Percentiles rank a stretch among this genome's conserved stretches.
Evolutionary conservation across 108 stramenopile species (phyloP).

Genomic region (Craspedostauros australis): DNA sequence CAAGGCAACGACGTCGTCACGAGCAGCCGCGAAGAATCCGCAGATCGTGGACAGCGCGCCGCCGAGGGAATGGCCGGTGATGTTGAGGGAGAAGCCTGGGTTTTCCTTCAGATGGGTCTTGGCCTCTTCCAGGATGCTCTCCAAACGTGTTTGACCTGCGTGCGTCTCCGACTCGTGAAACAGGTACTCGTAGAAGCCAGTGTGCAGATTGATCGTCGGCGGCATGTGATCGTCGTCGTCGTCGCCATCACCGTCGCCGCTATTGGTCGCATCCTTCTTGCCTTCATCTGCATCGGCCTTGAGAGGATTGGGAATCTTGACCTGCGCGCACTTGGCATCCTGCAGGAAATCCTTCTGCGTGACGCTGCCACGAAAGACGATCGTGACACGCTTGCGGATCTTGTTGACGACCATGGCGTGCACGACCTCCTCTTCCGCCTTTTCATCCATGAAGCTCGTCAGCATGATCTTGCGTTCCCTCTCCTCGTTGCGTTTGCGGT

Average conservation of each 20-base stretch:
- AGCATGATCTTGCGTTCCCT: slow-evolving; percentile 19
- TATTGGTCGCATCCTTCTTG: background rate
- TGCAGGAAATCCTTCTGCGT: slow-evolving; percentile 59
- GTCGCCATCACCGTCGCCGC: background rate
- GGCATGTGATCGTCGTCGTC: slow-evolving; percentile 3
- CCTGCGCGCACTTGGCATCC: slow-evolving; percentile 46
- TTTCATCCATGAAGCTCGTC: slow-evolving; percentile 41
- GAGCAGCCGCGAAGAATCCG: slow-evolving; percentile 53
- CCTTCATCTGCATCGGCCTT: no score
- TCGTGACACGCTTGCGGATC: slow-evolving; percentile 32
- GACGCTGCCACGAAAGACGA: slow-evolving; percentile 58
- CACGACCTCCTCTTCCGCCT: slow-evolving; percentile 49
- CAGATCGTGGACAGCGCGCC: slow-evolving; percentile 71
- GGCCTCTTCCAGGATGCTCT: slow-evolving; percentile 42
- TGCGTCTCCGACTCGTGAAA: slow-evolving; percentile 12
- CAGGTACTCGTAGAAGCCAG: slow-evolving; percentile 65
- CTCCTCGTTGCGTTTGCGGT: background rate
- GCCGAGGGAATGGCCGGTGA: slow-evolving; percentile 71
- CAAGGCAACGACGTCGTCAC: slow-evolving; percentile 13
- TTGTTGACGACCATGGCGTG: slow-evolving; percentile 53
- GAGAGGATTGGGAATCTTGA: slow-evolving; percentile 47
- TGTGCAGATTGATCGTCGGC: slow-evolving; percentile 38
- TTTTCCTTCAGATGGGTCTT: slow-evolving; percentile 32
- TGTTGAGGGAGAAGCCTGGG: slow-evolving; percentile 43
- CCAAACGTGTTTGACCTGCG: slow-evolving; percentile 39